These are phyloP conservation scores for Pythium periplocum DNA, from an alignment of 352 stramenopile genomes.

Conservation along the genomic window DNA sequence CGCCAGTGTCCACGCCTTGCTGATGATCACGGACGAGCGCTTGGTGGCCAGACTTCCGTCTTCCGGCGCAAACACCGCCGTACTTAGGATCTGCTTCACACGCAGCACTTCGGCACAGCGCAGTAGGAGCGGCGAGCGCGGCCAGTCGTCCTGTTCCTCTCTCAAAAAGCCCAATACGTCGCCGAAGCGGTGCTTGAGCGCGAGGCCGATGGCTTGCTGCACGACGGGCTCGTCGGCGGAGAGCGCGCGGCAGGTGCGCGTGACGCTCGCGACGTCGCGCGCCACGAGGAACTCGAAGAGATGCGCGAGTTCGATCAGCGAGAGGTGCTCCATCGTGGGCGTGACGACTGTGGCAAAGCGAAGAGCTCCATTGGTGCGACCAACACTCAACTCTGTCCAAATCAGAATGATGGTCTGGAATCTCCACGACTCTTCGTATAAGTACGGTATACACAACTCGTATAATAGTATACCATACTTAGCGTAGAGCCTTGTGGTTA, in stretches of 20 bases:
- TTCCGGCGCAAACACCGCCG: conserved; percentile 34
- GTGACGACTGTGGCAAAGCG: no score
- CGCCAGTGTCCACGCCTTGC: conserved; percentile 65
- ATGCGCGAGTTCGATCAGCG: conserved; percentile 41
- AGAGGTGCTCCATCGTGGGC: conserved; percentile 51
- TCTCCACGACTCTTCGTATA: no score
- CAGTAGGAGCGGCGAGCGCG: conserved; percentile 49
- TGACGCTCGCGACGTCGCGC: conserved; percentile 43
- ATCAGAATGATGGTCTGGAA: no score
- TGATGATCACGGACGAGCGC: conserved; percentile 48
- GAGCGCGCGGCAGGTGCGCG: conserved; percentile 36
- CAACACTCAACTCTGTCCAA: no score
- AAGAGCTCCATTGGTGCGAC: no score
- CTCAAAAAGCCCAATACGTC: conserved; percentile 48
- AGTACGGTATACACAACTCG: no score
- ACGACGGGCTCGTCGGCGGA: conserved; percentile 26
- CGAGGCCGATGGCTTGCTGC: conserved; percentile 48
- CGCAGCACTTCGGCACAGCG: conserved; percentile 56
- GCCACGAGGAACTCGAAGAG: conserved; percentile 63
- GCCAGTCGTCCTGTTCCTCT: conserved; percentile 46
- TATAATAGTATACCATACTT: no score
- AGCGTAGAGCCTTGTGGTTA: no score
- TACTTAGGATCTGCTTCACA: conserved; percentile 50
- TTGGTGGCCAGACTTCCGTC: conserved; percentile 23
- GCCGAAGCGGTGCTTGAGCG: conserved; percentile 50